Base-by-base conservation (phyloP, 805 yeast genomes). In the Candida rishiriensis region DNA sequence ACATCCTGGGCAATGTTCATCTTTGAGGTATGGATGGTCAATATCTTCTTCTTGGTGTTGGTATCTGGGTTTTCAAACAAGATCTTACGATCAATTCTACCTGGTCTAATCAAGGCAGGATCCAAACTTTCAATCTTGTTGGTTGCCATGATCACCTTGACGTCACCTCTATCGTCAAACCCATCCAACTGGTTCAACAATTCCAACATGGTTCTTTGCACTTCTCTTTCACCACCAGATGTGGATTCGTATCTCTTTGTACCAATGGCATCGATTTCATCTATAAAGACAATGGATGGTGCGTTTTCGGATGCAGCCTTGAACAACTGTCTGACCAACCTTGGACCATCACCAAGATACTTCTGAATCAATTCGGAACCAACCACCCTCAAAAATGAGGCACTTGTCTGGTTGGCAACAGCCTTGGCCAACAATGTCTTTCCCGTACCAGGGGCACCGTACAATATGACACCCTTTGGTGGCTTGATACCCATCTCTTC, bases 401-500 rank as follows among this genome's bases (percentile, higher is more conserved):
- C 98, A 50, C 93, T 83, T 1, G 99, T 93, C 61, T 93, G 97
- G 66, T 93, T 91, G 3, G 99, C 99, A 39, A 93, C 99, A 0
- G 99, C 99, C 66, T 90, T 91, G 12, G 98, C 98, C 55, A 91
- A 74, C 47, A 91, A 71, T 1, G 98, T 91, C 66, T 91, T 91
- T 57, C 98, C 98, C 3, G 98, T 91, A 67, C 98, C 98, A 31
- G 98, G 98, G 0, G 97, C 95, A 60, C 98, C 98, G 63, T 91
- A 91, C 46, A 91, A 73, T 56, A 91, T 90, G 41, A 91, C 98
- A 70, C 98, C 98, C 70, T 91, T 91, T 42, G 98, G 98, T 11
- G 97, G 98, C 61, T 90, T 89, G 59, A 91, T 91, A 57, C 98
- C 98, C 97, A 91, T 90, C 66, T 90, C 97, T 70, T 93, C 97